Base-by-base conservation (phyloP, 2,329 filamentous ascomycete genomes). In the Bipolaris oryzae region DNA sequence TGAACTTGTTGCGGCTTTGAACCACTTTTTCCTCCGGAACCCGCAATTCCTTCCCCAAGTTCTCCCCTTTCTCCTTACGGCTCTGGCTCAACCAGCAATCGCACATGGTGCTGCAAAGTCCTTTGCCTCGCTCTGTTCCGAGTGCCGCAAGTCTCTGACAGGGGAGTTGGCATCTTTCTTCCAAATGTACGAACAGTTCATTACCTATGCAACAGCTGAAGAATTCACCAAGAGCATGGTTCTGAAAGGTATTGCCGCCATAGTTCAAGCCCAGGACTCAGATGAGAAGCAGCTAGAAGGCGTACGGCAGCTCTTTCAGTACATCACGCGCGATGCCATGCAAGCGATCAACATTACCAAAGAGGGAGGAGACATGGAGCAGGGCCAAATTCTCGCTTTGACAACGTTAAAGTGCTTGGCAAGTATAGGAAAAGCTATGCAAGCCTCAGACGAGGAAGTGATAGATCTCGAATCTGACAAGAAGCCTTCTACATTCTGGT, bases 1-100 rank as follows among this genome's bases (percentile, higher is more conserved):
- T 28, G 83, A 85, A 43, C 76, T 91, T 38, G 86, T 94, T 38
- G 89, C 90, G 62, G 83, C 86, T 23, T 92, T 91, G 69, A 86
- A 89, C 5, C 85, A 88, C 51, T 95, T 91, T 75, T 94, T 96
- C 72, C 84, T 90, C 66, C 83, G 87, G 20, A 86, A 91, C 68
- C 80, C 86, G 1, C 81, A 84, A 31, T 85, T 86, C 58, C 81
- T 96, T 1, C 88, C 90, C 0, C 80, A 86, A 39, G 89, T 89
- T 1, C 79, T 96, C 21, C 89, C 88, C 46, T 86, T 94, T 42
- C 81, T 95, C 0, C 93, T 96, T 70, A 83, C 82, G 31, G 87
- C 89, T 6, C 80, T 94, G 3, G 82, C 84, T 16, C 86, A 89
- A 31, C 77, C 83, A 1, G 77, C 82, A 3, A 80, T 93, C 42